Evolutionary conservation across 768 basidiomycete genomes (phyloP).

Genomic region (Leccinum sublutescens): DNA sequence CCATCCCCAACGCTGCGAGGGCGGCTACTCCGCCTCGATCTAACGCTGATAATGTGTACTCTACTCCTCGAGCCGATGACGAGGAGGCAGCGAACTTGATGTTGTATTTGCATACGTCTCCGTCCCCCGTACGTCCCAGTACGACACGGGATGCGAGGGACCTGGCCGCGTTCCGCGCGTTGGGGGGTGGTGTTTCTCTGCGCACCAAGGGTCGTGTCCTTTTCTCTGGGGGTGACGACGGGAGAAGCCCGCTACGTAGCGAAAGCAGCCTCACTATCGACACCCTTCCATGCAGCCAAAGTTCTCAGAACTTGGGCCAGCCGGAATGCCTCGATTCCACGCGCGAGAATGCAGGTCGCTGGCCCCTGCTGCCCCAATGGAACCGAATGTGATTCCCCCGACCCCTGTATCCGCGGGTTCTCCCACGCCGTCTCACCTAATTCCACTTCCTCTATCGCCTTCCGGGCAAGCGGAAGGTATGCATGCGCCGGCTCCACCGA

Average conservation of each 20-base stretch:
- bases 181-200: constrained; percentile 47
- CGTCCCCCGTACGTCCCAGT: constrained; percentile 68
- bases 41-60: constrained; percentile 34
- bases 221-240: constrained; percentile 48
- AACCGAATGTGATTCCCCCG: constrained; percentile 34
- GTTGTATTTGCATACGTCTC: constrained; percentile 81
- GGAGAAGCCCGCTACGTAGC: constrained; percentile 27
- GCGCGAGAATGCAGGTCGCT: constrained; percentile 16
- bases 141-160: constrained; percentile 45
- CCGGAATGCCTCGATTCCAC: constrained; percentile 16
- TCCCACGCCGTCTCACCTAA: constrained; percentile 24
- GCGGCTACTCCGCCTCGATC: constrained; percentile 38
- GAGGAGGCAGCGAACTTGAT: constrained; percentile 82
- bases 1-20: constrained; percentile 20
- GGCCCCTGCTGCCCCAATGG: constrained; percentile 28
- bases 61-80: constrained; percentile 62
- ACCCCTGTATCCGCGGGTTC: constrained; percentile 29
- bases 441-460: constrained; percentile 27
- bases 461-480: constrained; percentile 21
- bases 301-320: constrained; percentile 21
- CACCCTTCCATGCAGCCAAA: constrained; percentile 27
- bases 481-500: constrained; percentile 36
- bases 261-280: constrained; percentile 28
- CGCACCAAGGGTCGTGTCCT: constrained; percentile 68
- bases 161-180: constrained; percentile 51